Evolutionary conservation across 768 basidiomycete genomes (phyloP), one percentile per base, ranked within the genome.

Genomic region (Fistulinella prunicolor): DNA sequence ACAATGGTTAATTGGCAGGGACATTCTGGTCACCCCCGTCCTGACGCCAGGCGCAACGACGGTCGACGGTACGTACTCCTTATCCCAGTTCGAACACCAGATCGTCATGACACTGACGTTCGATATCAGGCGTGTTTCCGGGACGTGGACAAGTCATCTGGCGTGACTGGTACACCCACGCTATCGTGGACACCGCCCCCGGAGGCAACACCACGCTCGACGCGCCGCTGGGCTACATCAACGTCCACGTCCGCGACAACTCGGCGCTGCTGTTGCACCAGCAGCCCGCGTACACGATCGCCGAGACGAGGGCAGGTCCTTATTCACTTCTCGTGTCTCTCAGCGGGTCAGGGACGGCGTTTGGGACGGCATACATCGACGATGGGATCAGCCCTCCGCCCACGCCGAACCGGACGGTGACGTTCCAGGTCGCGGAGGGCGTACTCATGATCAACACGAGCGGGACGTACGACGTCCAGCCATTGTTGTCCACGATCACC

Each of bases 1-100:
- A 20, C 89, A 92, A 62, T 92, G 86, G 72, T 58, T 91, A 55
- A 65, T 91, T 35, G 89, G 89, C 12, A 49, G 73, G n/a, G 77
- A 84, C 53, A 75, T 92, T 41, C 77, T 91, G 34, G 80, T 91
- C 44, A 88, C 88, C 0, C 89, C 89, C 2, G 88, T 90, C 0
- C 66, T 90, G 30, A 70, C 67, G 10, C 85, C 86, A 0, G 86
- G 86, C 55, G 80, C 78, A 24, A 77, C 80, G 4, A 80, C 76
- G 6, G 87, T 91, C 21, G 71, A 80, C 24, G 86, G 86, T 82
- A 50, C 39, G 71, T 60, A 6, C n/a, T 28, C 7, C 7, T 6
- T 12, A 6, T 28, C 28, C 6, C 7, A 12, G n/a, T 9, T 16
- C 17, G 16, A 19, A 14, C 6, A 17, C 9, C 9, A 4, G 8